Conservation (phyloP, 1,284 basidiomycete species). For the Cystobasidium sp. region DNA sequence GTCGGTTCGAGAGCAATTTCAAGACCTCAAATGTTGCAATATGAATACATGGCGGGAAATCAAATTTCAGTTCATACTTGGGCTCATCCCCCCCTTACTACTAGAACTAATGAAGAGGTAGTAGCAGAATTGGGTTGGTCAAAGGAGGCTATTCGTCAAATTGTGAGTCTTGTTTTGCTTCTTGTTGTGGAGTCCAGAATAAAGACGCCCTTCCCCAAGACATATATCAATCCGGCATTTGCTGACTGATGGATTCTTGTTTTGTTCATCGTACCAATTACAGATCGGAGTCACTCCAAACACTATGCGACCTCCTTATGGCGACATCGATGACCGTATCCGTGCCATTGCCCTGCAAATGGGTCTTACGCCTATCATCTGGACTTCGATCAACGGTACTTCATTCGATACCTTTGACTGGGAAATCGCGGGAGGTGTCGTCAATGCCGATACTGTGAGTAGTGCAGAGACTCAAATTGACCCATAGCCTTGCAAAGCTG, state of each 20-base stretch:
- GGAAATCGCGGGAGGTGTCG: constrained; percentile 63
- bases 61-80: constrained; percentile 50
- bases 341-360: constrained; percentile 80
- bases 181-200: too few relatives aligned
- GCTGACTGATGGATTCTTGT: not conserved
- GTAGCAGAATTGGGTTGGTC: constrained; percentile 94
- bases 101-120: constrained; percentile 80
- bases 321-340: constrained; percentile 78
- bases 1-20: constrained; percentile 88
- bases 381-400: constrained; percentile 68
- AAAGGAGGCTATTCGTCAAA: constrained; percentile 80
- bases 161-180: constrained; percentile 56
- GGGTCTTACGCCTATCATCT: constrained; percentile 77
- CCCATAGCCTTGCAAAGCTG: not conserved
- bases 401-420: constrained; percentile 49
- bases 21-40: constrained; percentile 72
- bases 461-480: not conserved
- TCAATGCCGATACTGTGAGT: constrained; percentile 53
- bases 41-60: constrained; percentile 59
- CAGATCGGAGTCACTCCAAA: constrained; percentile 55
- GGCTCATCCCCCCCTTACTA: constrained; percentile 67
- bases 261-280: not conserved
- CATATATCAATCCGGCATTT: not conserved
- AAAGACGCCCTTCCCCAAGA: not conserved
- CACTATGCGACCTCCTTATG: constrained; percentile 67